phyloP scores from a whole-genome alignment of 192 early-diverging fungal species.

The Podila minutissima region DNA sequence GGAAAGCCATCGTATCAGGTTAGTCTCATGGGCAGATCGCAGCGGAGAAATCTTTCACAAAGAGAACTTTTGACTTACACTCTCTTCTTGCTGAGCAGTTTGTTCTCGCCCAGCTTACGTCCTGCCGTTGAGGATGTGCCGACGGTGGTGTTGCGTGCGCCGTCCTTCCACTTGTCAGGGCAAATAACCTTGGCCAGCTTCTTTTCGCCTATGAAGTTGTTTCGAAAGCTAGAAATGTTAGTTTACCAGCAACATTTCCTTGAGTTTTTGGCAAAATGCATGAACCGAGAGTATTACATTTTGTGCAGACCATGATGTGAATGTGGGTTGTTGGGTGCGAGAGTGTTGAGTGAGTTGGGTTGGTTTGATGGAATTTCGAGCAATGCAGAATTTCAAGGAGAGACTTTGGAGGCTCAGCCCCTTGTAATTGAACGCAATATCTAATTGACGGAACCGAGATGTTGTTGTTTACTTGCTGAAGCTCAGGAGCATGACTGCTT shows the following conservation, averaged over 20 bases:
- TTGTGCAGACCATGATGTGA: constrained; percentile 59
- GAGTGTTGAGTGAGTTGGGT: neutral
- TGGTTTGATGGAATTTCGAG: neutral
- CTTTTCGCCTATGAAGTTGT: constrained; percentile 60
- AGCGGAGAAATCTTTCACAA: too few relatives aligned
- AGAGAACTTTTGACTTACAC: constrained; percentile 29
- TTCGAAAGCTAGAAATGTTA: neutral
- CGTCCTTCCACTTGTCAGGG: constrained; percentile 75
- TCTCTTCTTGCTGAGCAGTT: constrained; percentile 64
- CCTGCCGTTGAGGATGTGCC: constrained; percentile 40
- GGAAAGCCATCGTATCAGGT: neutral
- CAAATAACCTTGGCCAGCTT: constrained; percentile 66
- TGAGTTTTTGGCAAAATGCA: neutral
- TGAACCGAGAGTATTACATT: constrained; percentile 39
- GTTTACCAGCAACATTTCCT: neutral
- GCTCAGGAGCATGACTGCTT: constrained; percentile 4
- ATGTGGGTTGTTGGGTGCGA: neutral
- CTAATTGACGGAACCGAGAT: constrained; percentile 7
- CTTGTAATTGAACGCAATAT: neutral
- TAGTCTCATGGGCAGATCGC: too few relatives aligned
- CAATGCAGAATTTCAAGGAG: neutral
- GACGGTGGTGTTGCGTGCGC: constrained; percentile 62
- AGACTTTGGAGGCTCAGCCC: neutral
- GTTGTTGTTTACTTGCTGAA: constrained; percentile 18
- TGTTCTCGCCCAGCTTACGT: constrained; percentile 69